phyloP scores from a whole-genome alignment of 1,284 basidiomycete species.

The Leucoagaricus sp. region DNA sequence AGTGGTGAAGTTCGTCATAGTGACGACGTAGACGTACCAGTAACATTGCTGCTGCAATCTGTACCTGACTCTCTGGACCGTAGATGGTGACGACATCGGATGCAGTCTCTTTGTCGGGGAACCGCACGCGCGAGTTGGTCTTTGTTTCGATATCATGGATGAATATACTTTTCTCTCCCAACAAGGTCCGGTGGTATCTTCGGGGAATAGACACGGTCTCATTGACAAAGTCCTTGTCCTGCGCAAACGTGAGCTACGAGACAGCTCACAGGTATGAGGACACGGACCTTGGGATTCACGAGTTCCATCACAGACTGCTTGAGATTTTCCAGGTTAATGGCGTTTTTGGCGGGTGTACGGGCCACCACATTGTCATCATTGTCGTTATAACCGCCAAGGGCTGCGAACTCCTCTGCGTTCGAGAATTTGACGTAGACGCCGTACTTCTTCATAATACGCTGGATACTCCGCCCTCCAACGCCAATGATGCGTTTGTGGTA shows the following conservation, averaged over 20 bases:
- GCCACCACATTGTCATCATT: conserved; percentile 99
- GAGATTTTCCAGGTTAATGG: conserved; percentile 92
- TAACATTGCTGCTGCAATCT: conserved; percentile 95
- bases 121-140: conserved; percentile 92
- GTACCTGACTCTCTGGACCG: conserved; percentile 95
- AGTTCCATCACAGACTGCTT: conserved; percentile 98
- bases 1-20: not conserved
- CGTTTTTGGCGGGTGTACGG: conserved; percentile 97
- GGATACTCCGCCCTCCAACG: conserved; percentile 97
- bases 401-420: conserved; percentile 96
- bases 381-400: conserved; percentile 93
- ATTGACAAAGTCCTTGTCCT: conserved; percentile 97
- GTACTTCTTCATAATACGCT: conserved; percentile 99
- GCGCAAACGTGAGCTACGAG: conserved; percentile 13
- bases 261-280: conserved; percentile 5
- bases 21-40: conserved; percentile 54
- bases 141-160: conserved; percentile 97
- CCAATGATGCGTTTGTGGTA: conserved; percentile 99
- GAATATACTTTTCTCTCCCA: conserved; percentile 97
- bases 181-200: conserved; percentile 90
- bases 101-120: conserved; percentile 95
- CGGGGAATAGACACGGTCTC: conserved; percentile 93
- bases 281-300: conserved; percentile 87
- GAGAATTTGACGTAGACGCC: conserved; percentile 99
- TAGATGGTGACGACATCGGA: conserved; percentile 92